Percentiles rank a stretch among this genome's conserved stretches.
These are phyloP conservation scores for Neonectria magnoliae DNA, from an alignment of 2,329 filamentous ascomycete genomes.

Conservation along the genomic window DNA sequence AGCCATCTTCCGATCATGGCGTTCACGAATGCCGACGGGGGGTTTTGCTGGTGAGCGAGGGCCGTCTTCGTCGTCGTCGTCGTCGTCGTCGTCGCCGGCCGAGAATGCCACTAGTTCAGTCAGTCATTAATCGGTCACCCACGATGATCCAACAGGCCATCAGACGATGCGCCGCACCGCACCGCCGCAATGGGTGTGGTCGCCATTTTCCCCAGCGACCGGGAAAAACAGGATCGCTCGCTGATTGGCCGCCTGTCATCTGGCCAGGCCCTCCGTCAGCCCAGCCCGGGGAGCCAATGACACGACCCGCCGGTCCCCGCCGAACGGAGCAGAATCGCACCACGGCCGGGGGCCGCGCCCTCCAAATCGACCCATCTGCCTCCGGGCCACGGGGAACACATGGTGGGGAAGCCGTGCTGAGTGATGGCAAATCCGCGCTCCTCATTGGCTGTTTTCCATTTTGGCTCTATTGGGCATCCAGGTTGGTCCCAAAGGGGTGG, in stretches of 20 bases:
- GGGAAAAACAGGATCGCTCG: slow-evolving; percentile 37
- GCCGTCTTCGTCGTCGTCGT: slow-evolving; percentile 15
- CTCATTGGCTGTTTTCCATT: slow-evolving; percentile 31
- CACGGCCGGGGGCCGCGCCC: slow-evolving; percentile 29
- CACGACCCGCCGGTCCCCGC: slow-evolving; percentile 37
- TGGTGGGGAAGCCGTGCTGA: slow-evolving; percentile 33
- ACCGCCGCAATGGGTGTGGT: slow-evolving; percentile 8
- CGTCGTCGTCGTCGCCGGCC: slow-evolving; percentile 26
- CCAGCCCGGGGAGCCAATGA: slow-evolving; percentile 35
- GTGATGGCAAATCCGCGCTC: slow-evolving; percentile 7
- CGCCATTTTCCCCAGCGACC: slow-evolving; percentile 12
- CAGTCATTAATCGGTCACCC: neutral
- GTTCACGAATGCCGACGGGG: slow-evolving; percentile 13
- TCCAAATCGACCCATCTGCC: slow-evolving; percentile 41
- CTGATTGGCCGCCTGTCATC: slow-evolving; percentile 22
- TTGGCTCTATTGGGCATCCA: slow-evolving; percentile 23
- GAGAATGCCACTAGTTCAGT: slow-evolving; percentile 15
- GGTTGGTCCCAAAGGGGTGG: slow-evolving; percentile 31
- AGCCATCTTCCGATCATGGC: slow-evolving; percentile 34
- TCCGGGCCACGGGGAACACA: slow-evolving; percentile 26
- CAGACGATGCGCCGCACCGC: slow-evolving; percentile 26
- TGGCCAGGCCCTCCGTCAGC: slow-evolving; percentile 25
- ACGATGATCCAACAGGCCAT: slow-evolving; percentile 19
- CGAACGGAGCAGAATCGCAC: slow-evolving; percentile 41
- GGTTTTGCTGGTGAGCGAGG: slow-evolving; percentile 23